A percentile compares a stretch with the other conserved stretches of the same genome.
These are phyloP conservation scores for Apostasia ramifera DNA, from an alignment of 106 monocot genomes.

Conservation along the genomic window DNA sequence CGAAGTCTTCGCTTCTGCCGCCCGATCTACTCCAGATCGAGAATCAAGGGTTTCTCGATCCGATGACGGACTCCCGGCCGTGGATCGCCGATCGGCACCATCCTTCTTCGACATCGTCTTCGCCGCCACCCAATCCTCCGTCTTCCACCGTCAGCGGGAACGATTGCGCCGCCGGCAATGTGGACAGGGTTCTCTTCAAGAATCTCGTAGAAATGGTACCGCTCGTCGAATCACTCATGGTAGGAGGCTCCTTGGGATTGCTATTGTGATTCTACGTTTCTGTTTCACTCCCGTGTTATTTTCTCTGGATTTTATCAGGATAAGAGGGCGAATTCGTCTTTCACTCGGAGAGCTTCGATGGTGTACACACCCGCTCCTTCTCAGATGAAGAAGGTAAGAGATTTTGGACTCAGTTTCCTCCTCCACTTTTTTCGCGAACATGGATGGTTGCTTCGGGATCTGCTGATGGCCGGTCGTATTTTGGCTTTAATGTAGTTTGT, in stretches of 20 bases:
- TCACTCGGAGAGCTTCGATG: constrained; percentile 38
- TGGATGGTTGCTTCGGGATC: too few species aligned
- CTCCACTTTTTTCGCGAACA: too few species aligned
- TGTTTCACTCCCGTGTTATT: neutral
- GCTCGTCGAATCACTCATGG: constrained; percentile 95
- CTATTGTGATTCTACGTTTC: neutral
- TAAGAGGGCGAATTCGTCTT: constrained; percentile 28
- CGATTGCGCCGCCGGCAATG: constrained; percentile 23
- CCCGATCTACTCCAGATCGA: too few species aligned
- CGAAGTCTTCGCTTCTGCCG: neutral
- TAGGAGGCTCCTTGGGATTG: constrained; percentile 2
- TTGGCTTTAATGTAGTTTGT: too few species aligned
- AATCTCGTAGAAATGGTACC: constrained; percentile 98
- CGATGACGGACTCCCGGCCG: too few species aligned
- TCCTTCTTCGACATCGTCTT: neutral
- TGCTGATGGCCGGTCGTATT: too few species aligned
- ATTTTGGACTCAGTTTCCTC: neutral
- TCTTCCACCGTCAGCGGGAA: neutral
- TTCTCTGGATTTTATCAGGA: constrained; percentile 16
- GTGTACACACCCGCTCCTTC: constrained; percentile 32
- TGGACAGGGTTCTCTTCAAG: constrained; percentile 76
- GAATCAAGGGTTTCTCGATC: too few species aligned
- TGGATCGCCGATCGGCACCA: too few species aligned
- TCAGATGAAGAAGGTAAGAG: constrained; percentile 3
- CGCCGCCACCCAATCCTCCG: constrained; percentile 8